A percentile compares a stretch with the other conserved stretches of the same genome.
phyloP scores from a whole-genome alignment of 2,329 filamentous ascomycete species.

The Mycosphaerella arachidis region DNA sequence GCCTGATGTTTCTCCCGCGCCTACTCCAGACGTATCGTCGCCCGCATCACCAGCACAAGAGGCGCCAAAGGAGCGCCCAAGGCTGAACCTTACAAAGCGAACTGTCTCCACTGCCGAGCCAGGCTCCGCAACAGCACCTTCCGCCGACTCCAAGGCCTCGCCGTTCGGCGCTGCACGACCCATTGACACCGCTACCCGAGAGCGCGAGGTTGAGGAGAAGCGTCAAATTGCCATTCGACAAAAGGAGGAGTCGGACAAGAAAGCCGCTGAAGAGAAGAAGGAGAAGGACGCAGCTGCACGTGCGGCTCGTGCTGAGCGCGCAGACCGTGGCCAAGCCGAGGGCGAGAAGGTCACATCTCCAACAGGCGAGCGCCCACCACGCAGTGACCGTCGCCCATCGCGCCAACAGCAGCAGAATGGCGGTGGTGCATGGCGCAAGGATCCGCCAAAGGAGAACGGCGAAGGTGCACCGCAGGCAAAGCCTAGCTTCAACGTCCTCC shows the following conservation, averaged over 20 bases:
- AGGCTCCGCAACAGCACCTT: conserved; percentile 35
- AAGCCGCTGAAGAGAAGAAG: conserved; percentile 66
- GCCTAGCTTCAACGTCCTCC: conserved; percentile 40
- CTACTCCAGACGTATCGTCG: conserved; percentile 68
- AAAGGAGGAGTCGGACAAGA: conserved; percentile 84
- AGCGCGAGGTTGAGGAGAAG: conserved; percentile 88
- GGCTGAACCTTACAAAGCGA: conserved; percentile 82
- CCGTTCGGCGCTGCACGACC: conserved; percentile 91
- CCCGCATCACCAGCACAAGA: conserved; percentile 66
- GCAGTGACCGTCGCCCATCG: conserved; percentile 23
- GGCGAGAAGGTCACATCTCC: conserved; percentile 36
- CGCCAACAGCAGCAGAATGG: conserved; percentile 25
- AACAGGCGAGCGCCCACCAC: conserved; percentile 39
- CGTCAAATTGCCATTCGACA: conserved; percentile 66
- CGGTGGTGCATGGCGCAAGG: conserved; percentile 9
- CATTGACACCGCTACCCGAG: conserved; percentile 85
- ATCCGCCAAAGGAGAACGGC: conserved; percentile 32
- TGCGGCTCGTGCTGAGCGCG: conserved; percentile 40
- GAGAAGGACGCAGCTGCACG: conserved; percentile 59
- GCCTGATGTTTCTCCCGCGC: conserved; percentile 65
- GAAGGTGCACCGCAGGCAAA: conserved; percentile 30
- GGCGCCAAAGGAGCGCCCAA: conserved; percentile 64
- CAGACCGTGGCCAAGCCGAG: conserved; percentile 30
- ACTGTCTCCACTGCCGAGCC: conserved; percentile 74
- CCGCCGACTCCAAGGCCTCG: conserved; percentile 72